Base-by-base conservation (phyloP, 2,329 filamentous ascomycete species). In the Trichoderma cornu-damae region DNA sequence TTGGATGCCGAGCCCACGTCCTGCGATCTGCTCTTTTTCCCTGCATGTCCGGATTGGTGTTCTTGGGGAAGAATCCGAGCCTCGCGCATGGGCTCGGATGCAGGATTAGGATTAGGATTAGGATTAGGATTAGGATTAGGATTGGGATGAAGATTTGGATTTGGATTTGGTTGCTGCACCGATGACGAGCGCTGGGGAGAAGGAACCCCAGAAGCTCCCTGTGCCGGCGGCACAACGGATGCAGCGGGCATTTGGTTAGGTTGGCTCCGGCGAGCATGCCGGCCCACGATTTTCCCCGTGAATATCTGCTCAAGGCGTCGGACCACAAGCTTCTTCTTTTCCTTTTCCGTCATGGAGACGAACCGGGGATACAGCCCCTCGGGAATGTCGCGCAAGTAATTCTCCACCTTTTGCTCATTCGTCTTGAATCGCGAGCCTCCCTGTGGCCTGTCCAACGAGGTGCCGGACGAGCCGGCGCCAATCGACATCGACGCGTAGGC, bases 241-340 rank as follows among this genome's bases (percentile, higher is more conserved):
- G 58, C 49, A 0, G 62, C 62, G 14, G 65, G 61, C 2, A 20
- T 20, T 57, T 62, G 70, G 43, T 60, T 66, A 7, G 42, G 7
- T 4, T 38, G 40, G 4, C 11, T 47, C 12, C 61, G 67, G 35
- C 61, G 65, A 32, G 62, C 46, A 71, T 76, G 67, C 66, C 75
- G 71, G 4, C 74, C 74, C 3, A 69, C 71, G 16, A 79, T 76
- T 66, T 86, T 88, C 2, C 90, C 90, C 0, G 89, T 90, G 61
- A 94, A 95, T 1, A 95, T 78, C 61, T 92, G 88, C 66, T 95
- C 90, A 5, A 95, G 70, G 2, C 88, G 81, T 54, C 83, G 80
- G 2, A 93, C 90, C 0, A 93, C 86, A 18, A 91, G 67, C 67
- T 86, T 90, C 74, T 89, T 90, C 73, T 84, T 90, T 5, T 87